A percentile compares a stretch with the other conserved stretches of the same genome.
phyloP scores from a whole-genome alignment of 495 filamentous ascomycete genomes.

The Copromyces sp. region DNA sequence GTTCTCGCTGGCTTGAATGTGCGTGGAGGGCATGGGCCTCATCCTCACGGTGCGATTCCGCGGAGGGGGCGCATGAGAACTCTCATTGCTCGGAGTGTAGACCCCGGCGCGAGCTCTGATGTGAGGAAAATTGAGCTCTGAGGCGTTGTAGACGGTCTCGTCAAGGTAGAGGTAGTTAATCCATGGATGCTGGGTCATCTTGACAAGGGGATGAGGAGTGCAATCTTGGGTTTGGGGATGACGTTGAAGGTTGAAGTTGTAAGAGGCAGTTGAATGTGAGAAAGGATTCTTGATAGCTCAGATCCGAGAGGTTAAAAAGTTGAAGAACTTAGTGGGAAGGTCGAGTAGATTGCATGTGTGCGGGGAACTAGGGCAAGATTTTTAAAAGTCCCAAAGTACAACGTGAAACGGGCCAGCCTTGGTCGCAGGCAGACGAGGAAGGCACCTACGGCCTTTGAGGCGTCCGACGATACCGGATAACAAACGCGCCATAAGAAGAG shows the following conservation, averaged over 20 bases:
- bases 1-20: neutral
- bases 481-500: neutral
- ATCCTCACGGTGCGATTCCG: neutral
- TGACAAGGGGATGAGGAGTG: neutral
- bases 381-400: neutral
- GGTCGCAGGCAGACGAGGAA: neutral
- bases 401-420: neutral
- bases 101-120: neutral
- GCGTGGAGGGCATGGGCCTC: neutral
- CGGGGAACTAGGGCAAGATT: neutral
- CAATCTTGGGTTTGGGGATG: neutral
- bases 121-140: neutral
- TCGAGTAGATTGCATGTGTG: neutral
- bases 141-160: neutral
- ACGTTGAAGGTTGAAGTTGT: neutral
- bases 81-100: neutral
- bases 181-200: neutral
- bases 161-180: neutral
- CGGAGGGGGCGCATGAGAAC: neutral
- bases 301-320: neutral
- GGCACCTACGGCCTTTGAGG: neutral
- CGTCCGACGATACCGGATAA: neutral
- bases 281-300: neutral
- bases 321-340: neutral
- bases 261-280: neutral